A percentile compares a stretch with the other conserved stretches of the same genome.
phyloP scores from a whole-genome alignment of 177 flowering plant species.

The Tripterygium wilfordii region DNA sequence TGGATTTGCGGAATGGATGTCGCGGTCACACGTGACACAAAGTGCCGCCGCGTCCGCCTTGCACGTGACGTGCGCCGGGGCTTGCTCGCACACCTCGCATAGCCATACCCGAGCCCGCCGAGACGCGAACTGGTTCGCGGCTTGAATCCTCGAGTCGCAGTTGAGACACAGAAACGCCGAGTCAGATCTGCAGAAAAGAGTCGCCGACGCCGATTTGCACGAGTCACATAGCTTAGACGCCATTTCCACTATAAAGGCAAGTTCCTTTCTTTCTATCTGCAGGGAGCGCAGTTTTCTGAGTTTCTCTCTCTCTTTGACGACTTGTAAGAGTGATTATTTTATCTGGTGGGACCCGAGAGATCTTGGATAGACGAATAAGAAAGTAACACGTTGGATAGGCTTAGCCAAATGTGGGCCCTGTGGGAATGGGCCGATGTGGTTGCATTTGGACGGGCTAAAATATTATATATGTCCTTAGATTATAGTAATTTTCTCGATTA shows the following conservation, averaged over 20 bases:
- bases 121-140: slow-evolving; percentile 58
- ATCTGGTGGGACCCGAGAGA: slow-evolving; percentile 24
- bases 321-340: slow-evolving; percentile 8
- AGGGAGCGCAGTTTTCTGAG: neutral
- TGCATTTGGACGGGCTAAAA: no score
- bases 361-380: slow-evolving; percentile 21
- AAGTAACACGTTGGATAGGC: slow-evolving; percentile 13
- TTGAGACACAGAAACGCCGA: slow-evolving; percentile 47
- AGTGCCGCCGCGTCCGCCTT: slow-evolving; percentile 66
- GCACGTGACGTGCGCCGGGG: slow-evolving; percentile 62
- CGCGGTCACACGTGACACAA: slow-evolving; percentile 58
- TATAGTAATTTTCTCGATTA: no score
- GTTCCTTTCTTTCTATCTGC: no score
- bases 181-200: slow-evolving; percentile 54
- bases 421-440: no score
- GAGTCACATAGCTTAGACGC: slow-evolving; percentile 55
- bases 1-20: slow-evolving; percentile 70
- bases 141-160: slow-evolving; percentile 56
- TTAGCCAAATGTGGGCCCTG: slow-evolving; percentile 48
- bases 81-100: slow-evolving; percentile 71
- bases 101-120: slow-evolving; percentile 57
- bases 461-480: no score
- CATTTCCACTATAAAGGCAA: no score
- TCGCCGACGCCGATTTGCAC: slow-evolving; percentile 45
- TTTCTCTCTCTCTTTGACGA: neutral